These are phyloP conservation scores for Monosporozyma aerobia DNA, from an alignment of 805 yeast genomes.

Conservation along the genomic window DNA sequence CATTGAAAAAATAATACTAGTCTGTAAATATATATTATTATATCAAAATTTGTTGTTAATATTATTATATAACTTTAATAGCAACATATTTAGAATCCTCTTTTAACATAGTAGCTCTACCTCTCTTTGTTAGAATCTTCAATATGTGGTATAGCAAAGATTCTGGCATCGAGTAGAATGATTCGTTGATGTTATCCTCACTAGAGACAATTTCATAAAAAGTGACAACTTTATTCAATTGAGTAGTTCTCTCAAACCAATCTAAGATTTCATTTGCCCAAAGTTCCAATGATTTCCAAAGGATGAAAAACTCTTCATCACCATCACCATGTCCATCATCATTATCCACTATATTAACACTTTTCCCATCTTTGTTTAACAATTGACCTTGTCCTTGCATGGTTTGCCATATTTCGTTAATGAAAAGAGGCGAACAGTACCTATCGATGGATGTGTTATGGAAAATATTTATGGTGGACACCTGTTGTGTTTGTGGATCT, in stretches of 20 bases:
- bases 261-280: constrained; percentile 58
- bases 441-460: constrained; percentile 44
- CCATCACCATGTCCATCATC: background rate
- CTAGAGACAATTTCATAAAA: constrained; percentile 69
- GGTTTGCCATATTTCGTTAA: constrained; percentile 44
- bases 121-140: constrained; percentile 50
- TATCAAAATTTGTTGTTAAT: background rate
- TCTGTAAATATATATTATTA: background rate
- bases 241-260: constrained; percentile 74
- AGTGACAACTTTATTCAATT: constrained; percentile 66
- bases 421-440: constrained; percentile 44
- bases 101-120: constrained; percentile 64
- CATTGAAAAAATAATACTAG: background rate
- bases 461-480: constrained; percentile 33
- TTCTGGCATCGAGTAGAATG: constrained; percentile 55
- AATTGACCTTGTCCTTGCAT: constrained; percentile 52
- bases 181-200: constrained; percentile 47
- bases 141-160: constrained; percentile 45
- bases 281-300: constrained; percentile 61
- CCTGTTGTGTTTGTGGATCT: background rate
- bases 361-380: constrained; percentile 30
- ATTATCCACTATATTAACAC: background rate
- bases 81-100: constrained; percentile 65
- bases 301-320: constrained; percentile 33
- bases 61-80: constrained; percentile 52